A percentile compares a stretch with the other conserved stretches of the same genome.
Conservation (phyloP, 1,284 basidiomycete species). For the Cutaneotrichosporon cyanovorans region DNA sequence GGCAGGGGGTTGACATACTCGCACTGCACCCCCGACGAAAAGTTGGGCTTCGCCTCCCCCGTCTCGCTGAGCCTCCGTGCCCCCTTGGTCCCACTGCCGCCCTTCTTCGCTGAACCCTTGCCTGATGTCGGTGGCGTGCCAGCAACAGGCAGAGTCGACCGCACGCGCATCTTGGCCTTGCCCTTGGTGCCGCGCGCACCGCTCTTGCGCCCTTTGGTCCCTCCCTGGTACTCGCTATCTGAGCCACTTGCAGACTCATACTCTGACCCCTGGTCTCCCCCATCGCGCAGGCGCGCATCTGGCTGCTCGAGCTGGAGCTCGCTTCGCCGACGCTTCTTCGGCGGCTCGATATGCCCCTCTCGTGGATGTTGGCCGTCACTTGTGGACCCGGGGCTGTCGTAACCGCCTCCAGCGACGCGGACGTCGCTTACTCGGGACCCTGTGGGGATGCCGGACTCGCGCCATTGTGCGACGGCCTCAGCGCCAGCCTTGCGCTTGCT, state of each 20-base stretch:
- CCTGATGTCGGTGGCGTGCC: background rate
- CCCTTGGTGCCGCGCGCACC: conserved; percentile 3
- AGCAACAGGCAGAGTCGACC: conserved; percentile 8
- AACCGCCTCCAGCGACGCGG: conserved; percentile 4
- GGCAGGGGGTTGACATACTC: conserved; percentile 42
- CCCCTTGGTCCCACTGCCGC: background rate
- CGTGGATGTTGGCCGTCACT: conserved; percentile 7
- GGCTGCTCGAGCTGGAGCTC: conserved; percentile 21
- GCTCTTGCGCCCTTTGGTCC: conserved; percentile 7
- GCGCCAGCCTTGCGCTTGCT: conserved; percentile 39
- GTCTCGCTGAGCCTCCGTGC: conserved; percentile 3
- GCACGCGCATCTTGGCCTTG: conserved; percentile 12
- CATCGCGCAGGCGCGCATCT: conserved; percentile 1
- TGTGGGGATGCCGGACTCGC: conserved; percentile 30
- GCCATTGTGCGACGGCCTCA: conserved; percentile 42
- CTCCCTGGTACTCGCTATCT: conserved; percentile 22
- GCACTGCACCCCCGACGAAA: conserved; percentile 35
- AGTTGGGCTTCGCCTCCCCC: conserved; percentile 9
- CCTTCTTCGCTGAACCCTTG: background rate
- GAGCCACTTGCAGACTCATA: conserved; percentile 16
- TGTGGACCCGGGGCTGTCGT: conserved; percentile 15
- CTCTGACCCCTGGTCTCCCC: conserved; percentile 10
- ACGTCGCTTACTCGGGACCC: conserved; percentile 13
- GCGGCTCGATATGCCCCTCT: conserved; percentile 13
- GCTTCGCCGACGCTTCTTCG: conserved; percentile 35